Percentiles rank a stretch among this genome's conserved stretches.
phyloP scores from a whole-genome alignment of 345 rosid species.

The Clarkia xantiana region DNA sequence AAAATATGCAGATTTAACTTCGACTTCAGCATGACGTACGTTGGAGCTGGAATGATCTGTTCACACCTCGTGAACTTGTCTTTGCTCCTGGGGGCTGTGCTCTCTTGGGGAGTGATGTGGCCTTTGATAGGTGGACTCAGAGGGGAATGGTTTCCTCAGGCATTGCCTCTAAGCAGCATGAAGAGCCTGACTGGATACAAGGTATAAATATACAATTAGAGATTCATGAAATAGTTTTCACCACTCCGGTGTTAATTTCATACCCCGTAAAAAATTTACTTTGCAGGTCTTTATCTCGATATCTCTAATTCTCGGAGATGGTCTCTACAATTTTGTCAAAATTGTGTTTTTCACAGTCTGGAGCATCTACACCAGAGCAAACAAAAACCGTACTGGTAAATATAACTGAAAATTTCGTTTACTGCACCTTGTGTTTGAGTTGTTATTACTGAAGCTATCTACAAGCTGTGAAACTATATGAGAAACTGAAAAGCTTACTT shows the following conservation, averaged over 20 bases:
- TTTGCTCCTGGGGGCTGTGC: slow-evolving; percentile 33
- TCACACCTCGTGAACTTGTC: slow-evolving; percentile 38
- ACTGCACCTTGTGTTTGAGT: too few species aligned
- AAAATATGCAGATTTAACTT: slow-evolving; percentile 31
- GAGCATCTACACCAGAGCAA: slow-evolving; percentile 27
- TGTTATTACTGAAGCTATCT: neutral
- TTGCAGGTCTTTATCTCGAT: slow-evolving; percentile 76
- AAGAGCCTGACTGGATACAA: slow-evolving; percentile 36
- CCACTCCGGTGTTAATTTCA: too few species aligned
- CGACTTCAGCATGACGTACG: slow-evolving; percentile 31
- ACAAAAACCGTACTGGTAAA: slow-evolving; percentile 17
- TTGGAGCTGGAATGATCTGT: slow-evolving; percentile 44
- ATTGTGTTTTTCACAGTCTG: slow-evolving; percentile 40
- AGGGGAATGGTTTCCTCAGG: slow-evolving; percentile 29
- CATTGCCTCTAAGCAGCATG: slow-evolving; percentile 22
- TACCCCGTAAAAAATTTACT: too few species aligned
- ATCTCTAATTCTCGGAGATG: slow-evolving; percentile 78
- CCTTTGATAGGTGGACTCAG: slow-evolving; percentile 21
- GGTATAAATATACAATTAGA: slow-evolving; percentile 9
- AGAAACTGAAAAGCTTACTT: too few species aligned
- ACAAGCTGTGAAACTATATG: too few species aligned
- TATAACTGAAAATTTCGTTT: slow-evolving; percentile 14
- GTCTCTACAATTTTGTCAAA: slow-evolving; percentile 83
- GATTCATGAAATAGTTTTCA: too few species aligned
- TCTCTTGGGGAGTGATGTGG: slow-evolving; percentile 43